Evolutionary conservation across 768 basidiomycete species (phyloP), one percentile per base, ranked within the genome.

Genomic region (Brasilioporus rufonigricans): DNA sequence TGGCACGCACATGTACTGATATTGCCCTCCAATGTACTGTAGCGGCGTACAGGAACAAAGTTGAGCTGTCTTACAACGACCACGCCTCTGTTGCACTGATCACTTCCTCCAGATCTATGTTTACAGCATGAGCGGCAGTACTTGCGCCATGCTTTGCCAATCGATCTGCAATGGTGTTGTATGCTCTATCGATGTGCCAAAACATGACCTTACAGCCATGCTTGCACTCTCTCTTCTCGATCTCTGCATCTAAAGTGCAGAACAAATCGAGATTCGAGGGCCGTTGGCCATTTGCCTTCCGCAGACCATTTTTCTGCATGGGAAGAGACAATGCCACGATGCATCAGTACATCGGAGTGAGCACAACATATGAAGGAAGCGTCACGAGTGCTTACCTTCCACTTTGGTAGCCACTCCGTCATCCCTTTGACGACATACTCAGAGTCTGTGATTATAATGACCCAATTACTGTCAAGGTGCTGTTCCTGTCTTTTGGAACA

Each of bases 391-490:
- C 21, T 18, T 38, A 71, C 70, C 64, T 65, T 66, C 71, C 71
- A 74, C 14, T 16, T 27, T 5, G 68, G 68, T 13, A 71, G 40
- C 70, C 72, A 72, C 54, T 73, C 66, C 1, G 68, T 68, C 32
- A 72, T 67, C 14, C 70, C 73, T 39, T 71, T 69, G 19, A 67
- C 65, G 0, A 72, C 67, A 36, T 74, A 74, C 47, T 71, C 65
- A 7, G 73, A 72, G 53, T 74, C 70, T 2, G 69, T 63, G 2
- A 63, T 62, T 51, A 73, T 45, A 23, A 71, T 2, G 41, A 55
- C 33, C 18, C 27, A 5, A 9, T 29, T 5, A 29, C 5, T 9
- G 4, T 29, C 27, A 5, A 5, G 5, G 27, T 29, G 27, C 9
- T 29, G 5, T 29, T 29, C 27, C 5, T 29, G 27, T 29, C 27